Percentiles rank a stretch among this genome's conserved stretches.
Evolutionary conservation across 2,329 filamentous ascomycete species (phyloP).

Genomic region (Orbilia quercus): DNA sequence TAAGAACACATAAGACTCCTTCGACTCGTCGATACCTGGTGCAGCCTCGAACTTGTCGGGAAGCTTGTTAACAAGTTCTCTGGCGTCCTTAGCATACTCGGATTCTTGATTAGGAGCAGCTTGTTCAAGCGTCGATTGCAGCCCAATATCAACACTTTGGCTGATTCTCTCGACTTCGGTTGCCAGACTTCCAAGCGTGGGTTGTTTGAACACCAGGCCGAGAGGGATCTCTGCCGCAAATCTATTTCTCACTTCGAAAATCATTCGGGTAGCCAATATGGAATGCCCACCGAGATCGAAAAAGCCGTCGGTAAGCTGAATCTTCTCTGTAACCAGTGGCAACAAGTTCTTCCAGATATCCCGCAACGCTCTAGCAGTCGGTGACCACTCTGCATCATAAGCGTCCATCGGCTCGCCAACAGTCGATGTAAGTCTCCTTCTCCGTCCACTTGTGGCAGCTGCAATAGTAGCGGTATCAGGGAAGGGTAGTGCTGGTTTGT

Average conservation of each 20-base stretch:
- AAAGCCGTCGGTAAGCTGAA: constrained; percentile 70
- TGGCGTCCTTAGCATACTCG: constrained; percentile 68
- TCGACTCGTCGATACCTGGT: constrained; percentile 61
- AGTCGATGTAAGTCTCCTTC: constrained; percentile 65
- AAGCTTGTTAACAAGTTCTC: constrained; percentile 67
- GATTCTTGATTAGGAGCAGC: constrained; percentile 61
- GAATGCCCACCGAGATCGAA: constrained; percentile 85
- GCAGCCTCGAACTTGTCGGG: constrained; percentile 64
- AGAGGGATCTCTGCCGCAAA: constrained; percentile 75
- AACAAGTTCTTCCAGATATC: constrained; percentile 59
- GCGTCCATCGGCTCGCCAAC: constrained; percentile 41
- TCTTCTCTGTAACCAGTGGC: constrained; percentile 54
- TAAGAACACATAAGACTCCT: constrained; percentile 74
- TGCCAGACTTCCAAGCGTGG: constrained; percentile 68
- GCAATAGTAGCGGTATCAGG: constrained; percentile 77
- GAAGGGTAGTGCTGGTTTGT: constrained; percentile 82
- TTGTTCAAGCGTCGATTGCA: constrained; percentile 63
- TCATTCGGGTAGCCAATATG: constrained; percentile 82
- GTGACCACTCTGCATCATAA: constrained; percentile 45
- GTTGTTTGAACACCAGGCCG: constrained; percentile 75
- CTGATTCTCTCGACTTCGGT: constrained; percentile 68
- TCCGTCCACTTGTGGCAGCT: constrained; percentile 68
- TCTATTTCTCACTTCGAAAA: constrained; percentile 75
- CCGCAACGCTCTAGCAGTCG: constrained; percentile 56
- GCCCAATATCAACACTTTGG: constrained; percentile 62